Evolutionary conservation across 2,329 filamentous ascomycete species (phyloP).

Genomic region (Colletotrichum melonis): DNA sequence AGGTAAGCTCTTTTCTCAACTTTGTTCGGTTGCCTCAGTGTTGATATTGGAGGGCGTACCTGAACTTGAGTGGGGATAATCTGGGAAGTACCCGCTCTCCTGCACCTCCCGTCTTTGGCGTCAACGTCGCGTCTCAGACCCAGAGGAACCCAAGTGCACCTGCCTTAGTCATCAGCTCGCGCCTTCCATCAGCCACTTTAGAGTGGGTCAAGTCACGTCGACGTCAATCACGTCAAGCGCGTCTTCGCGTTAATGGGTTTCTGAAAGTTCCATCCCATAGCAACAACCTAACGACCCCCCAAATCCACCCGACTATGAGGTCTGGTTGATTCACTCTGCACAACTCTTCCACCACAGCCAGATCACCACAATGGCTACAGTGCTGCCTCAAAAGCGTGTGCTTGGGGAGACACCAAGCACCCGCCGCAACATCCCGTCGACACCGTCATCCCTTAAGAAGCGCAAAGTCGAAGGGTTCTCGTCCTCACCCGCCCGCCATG

Average conservation of each 20-base stretch:
- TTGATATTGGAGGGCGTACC: too few relatives aligned
- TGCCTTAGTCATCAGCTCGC: conserved; percentile 21
- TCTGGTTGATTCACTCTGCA: conserved; percentile 15
- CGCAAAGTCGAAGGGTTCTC: conserved; percentile 78
- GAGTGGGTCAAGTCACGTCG: conserved; percentile 48
- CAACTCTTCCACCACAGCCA: background rate
- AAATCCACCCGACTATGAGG: conserved; percentile 11
- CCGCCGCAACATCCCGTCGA: conserved; percentile 70
- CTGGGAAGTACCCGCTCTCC: background rate
- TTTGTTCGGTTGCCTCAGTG: too few relatives aligned
- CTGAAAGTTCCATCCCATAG: conserved; percentile 22
- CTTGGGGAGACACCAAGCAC: conserved; percentile 75
- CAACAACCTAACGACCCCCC: conserved; percentile 24
- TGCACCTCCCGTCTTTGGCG: background rate
- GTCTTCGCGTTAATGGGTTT: conserved; percentile 39
- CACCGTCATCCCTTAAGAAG: conserved; percentile 77
- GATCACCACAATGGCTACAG: conserved; percentile 56
- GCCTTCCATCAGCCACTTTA: conserved; percentile 33
- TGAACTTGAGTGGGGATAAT: background rate
- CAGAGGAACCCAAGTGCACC: background rate
- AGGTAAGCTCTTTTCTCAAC: too few relatives aligned
- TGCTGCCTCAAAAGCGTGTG: conserved; percentile 78
- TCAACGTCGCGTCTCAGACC: background rate
- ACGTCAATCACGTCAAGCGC: conserved; percentile 42
- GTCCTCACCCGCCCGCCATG: conserved; percentile 65